These are phyloP conservation scores for Dryadomyces quercus-mongolicae DNA, from an alignment of 2,329 filamentous ascomycete genomes.

Conservation along the genomic window DNA sequence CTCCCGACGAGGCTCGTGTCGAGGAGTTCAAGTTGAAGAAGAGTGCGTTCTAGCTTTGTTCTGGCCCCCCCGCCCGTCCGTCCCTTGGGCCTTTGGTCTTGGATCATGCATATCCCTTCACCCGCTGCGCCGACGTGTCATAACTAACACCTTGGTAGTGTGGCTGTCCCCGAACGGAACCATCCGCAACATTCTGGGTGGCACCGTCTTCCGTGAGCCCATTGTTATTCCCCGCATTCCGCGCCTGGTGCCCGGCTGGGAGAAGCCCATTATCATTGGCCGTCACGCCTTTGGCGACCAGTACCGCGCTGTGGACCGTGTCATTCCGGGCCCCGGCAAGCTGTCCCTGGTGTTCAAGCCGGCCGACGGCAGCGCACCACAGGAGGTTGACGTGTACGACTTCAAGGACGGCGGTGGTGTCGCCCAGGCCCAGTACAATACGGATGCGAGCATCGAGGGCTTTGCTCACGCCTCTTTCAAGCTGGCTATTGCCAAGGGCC, in stretches of 20 bases:
- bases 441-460: constrained; percentile 83
- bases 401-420: constrained; percentile 81
- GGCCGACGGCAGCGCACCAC: constrained; percentile 60
- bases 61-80: background rate
- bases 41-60: constrained; percentile 51
- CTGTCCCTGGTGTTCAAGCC: constrained; percentile 94
- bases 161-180: constrained; percentile 97
- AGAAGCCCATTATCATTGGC: constrained; percentile 98
- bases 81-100: background rate
- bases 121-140: background rate
- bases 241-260: constrained; percentile 90
- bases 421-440: constrained; percentile 96
- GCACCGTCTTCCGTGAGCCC: constrained; percentile 97
- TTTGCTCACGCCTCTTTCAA: constrained; percentile 97
- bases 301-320: constrained; percentile 90
- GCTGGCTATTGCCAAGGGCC: constrained; percentile 72
- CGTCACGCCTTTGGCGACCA: constrained; percentile 98
- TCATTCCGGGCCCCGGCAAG: constrained; percentile 72
- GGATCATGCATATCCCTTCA: background rate
- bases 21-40: constrained; percentile 98
- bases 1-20: constrained; percentile 89
- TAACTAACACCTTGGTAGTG: constrained; percentile 42
- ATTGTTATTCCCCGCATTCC: constrained; percentile 93
- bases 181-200: constrained; percentile 63
- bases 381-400: constrained; percentile 81